phyloP scores from a whole-genome alignment of 108 stramenopile species.

The Nannochloropsis oceanica region DNA sequence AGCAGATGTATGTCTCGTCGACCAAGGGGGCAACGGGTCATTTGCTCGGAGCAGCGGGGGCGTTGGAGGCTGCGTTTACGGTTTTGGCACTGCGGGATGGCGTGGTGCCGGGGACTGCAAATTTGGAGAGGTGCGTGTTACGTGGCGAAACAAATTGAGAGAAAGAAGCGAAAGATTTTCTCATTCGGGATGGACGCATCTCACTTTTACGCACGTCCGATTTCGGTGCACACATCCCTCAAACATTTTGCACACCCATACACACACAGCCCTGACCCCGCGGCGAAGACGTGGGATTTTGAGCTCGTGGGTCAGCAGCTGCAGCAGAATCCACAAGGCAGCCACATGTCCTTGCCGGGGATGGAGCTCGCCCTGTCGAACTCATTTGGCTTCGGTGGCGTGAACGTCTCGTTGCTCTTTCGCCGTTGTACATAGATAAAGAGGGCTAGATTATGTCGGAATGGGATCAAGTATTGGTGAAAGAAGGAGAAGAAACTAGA shows the following conservation, averaged over 20 bases:
- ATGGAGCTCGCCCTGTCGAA: slow-evolving; percentile 41
- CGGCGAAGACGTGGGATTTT: neutral
- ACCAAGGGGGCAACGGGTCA: slow-evolving; percentile 94
- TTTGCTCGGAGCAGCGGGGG: slow-evolving; percentile 79
- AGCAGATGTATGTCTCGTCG: slow-evolving; percentile 46
- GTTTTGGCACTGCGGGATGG: slow-evolving; percentile 51
- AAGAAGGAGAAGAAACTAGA: too few relatives aligned
- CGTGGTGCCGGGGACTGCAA: slow-evolving; percentile 60
- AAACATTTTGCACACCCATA: too few relatives aligned
- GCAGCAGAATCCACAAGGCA: neutral
- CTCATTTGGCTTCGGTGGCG: slow-evolving; percentile 96
- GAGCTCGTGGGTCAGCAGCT: neutral
- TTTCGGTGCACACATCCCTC: too few relatives aligned
- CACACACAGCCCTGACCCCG: neutral
- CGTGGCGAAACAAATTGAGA: too few relatives aligned
- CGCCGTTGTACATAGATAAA: neutral
- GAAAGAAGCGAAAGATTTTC: too few relatives aligned
- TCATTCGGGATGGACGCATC: neutral
- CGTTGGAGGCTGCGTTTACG: slow-evolving; percentile 73
- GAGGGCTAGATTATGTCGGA: too few relatives aligned
- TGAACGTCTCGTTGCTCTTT: slow-evolving; percentile 79
- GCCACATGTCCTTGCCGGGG: neutral
- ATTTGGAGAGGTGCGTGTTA: slow-evolving; percentile 49
- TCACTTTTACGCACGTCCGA: too few relatives aligned
- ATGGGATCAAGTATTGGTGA: too few relatives aligned